Evolutionary conservation across 2,329 filamentous ascomycete species (phyloP).

Genomic region (Exophiala bonariae): DNA sequence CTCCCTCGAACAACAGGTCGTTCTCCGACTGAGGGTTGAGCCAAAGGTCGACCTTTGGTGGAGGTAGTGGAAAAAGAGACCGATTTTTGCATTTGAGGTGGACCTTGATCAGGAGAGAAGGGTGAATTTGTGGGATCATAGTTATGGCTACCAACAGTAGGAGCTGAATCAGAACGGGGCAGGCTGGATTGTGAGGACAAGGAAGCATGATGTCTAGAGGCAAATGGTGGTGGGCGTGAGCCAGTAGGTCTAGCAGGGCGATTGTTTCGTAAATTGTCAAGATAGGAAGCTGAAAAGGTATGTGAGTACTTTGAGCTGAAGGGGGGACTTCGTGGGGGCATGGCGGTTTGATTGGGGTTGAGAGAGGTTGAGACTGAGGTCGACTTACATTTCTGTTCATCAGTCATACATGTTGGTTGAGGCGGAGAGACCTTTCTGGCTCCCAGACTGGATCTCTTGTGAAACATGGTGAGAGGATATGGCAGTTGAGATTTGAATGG

Average conservation of each 20-base stretch:
- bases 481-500: not conserved
- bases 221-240: constrained; percentile 57
- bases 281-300: constrained; percentile 52
- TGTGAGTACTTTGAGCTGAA: constrained; percentile 27
- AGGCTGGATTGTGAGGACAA: constrained; percentile 13
- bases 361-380: not conserved
- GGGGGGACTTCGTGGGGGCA: constrained; percentile 23
- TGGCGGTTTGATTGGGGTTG: not conserved
- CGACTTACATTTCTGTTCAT: constrained; percentile 47
- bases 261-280: constrained; percentile 60
- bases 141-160: not conserved
- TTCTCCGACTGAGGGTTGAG: constrained; percentile 35
- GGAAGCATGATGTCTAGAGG: constrained; percentile 14
- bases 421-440: constrained; percentile 48
- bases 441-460: constrained; percentile 35
- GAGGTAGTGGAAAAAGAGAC: constrained; percentile 14
- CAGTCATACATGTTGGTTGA: constrained; percentile 47
- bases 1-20: constrained; percentile 32
- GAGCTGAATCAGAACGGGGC: constrained; percentile 27
- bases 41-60: constrained; percentile 37
- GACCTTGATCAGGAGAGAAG: not conserved
- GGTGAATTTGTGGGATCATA: constrained; percentile 2
- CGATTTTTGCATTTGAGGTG: constrained; percentile 13
- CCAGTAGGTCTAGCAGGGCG: constrained; percentile 59
- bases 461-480: constrained; percentile 35